phyloP scores from a whole-genome alignment of 2,329 filamentous ascomycete species.

The Penicillium sp. region DNA sequence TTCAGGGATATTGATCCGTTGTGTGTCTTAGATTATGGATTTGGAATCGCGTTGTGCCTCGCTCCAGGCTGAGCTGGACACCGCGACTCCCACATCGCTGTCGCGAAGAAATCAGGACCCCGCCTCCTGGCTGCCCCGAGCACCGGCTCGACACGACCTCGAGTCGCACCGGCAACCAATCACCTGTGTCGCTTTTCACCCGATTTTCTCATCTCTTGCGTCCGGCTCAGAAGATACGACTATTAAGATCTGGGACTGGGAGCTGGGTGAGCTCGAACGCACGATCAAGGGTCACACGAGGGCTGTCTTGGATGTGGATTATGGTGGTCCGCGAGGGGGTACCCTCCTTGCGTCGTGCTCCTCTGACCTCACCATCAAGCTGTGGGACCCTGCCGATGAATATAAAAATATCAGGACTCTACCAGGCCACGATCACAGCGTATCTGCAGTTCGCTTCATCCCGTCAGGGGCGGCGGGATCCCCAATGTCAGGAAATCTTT shows the following conservation, averaged over 20 bases:
- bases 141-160: conserved; percentile 76
- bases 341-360: conserved; percentile 81
- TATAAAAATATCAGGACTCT: conserved; percentile 95
- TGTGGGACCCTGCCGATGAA: conserved; percentile 89
- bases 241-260: conserved; percentile 98
- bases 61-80: conserved; percentile 82
- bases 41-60: conserved; percentile 72
- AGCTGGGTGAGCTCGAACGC: conserved; percentile 82
- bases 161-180: conserved; percentile 80
- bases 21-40: conserved; percentile 74
- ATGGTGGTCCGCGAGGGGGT: conserved; percentile 77
- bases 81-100: conserved; percentile 74
- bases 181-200: conserved; percentile 89
- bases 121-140: conserved; percentile 78
- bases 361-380: conserved; percentile 87
- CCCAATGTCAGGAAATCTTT: conserved; percentile 76
- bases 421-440: conserved; percentile 87
- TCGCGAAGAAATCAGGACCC: conserved; percentile 82
- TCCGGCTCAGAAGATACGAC: conserved; percentile 89
- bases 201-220: conserved; percentile 84
- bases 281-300: conserved; percentile 93
- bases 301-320: conserved; percentile 84
- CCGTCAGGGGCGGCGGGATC: conserved; percentile 77
- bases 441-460: conserved; percentile 85
- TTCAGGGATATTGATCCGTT: conserved; percentile 11